These are phyloP conservation scores for Leersia perrieri DNA, from an alignment of 176 grass and related monocot genomes.

Conservation along the genomic window DNA sequence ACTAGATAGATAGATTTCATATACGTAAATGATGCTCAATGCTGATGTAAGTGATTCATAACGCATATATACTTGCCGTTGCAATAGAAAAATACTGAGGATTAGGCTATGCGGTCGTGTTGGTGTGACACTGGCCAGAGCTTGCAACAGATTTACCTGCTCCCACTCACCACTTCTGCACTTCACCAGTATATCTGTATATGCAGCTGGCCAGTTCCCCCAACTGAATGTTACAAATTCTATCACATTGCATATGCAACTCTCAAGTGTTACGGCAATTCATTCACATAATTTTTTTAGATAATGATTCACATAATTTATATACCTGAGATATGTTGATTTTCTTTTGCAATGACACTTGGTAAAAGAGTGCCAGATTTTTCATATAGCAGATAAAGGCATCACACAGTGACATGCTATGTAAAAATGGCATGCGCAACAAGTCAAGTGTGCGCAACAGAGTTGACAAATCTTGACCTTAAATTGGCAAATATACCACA, in stretches of 20 bases:
- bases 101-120: not conserved
- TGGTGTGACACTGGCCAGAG: slow-evolving; percentile 5
- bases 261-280: not conserved
- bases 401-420: not conserved
- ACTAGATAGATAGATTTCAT: slow-evolving; percentile 12
- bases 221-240: not conserved
- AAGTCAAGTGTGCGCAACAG: not conserved
- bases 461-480: not conserved
- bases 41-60: slow-evolving; percentile 10
- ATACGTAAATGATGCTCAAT: not conserved
- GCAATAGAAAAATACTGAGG: not conserved
- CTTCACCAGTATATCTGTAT: not conserved
- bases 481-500: not conserved
- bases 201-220: slow-evolving; percentile 26
- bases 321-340: not conserved
- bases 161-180: slow-evolving; percentile 12
- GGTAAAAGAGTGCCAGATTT: not conserved
- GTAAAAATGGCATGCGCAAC: not conserved
- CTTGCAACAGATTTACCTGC: slow-evolving; percentile 31
- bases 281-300: not conserved
- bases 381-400: not conserved
- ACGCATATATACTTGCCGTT: not conserved
- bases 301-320: not conserved
- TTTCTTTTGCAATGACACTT: not conserved
- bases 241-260: not conserved